These are phyloP conservation scores for Acidomyces sp. DNA, from an alignment of 495 filamentous ascomycete species.

Conservation along the genomic window DNA sequence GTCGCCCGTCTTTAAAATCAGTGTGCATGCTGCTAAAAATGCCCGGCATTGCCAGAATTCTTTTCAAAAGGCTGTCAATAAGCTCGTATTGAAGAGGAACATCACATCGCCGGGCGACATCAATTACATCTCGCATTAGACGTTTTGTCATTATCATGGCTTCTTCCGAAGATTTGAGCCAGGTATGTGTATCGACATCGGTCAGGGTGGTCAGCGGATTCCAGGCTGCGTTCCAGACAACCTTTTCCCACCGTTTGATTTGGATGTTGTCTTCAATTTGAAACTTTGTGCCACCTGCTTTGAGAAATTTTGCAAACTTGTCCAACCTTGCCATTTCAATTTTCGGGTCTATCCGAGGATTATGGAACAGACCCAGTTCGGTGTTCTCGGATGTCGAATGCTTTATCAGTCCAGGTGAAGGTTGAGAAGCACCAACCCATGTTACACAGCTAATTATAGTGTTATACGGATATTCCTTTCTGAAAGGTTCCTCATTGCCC, in stretches of 20 bases:
- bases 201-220: constrained; percentile 42
- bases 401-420: constrained; percentile 32
- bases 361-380: constrained; percentile 32
- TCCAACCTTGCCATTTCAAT: constrained; percentile 28
- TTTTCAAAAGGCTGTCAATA: constrained; percentile 32
- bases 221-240: constrained; percentile 44
- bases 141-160: constrained; percentile 32
- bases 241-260: constrained; percentile 39
- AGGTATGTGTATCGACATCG: constrained; percentile 35
- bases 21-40: constrained; percentile 44
- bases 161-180: constrained; percentile 32
- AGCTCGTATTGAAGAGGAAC: constrained; percentile 32
- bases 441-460: constrained; percentile 31
- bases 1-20: constrained; percentile 36
- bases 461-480: constrained; percentile 20
- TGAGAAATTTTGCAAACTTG: constrained; percentile 31
- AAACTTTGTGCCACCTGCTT: constrained; percentile 30
- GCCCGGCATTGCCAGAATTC: constrained; percentile 31
- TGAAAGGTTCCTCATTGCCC: constrained; percentile 30
- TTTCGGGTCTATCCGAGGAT: constrained; percentile 18
- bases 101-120: constrained; percentile 33
- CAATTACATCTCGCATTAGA: constrained; percentile 39
- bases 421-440: constrained; percentile 39
- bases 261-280: constrained; percentile 35
- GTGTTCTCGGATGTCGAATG: constrained; percentile 37